Evolutionary conservation across 2,329 filamentous ascomycete genomes (phyloP), one percentile per base, ranked within the genome.

Genomic region (Epichloe elymi): DNA sequence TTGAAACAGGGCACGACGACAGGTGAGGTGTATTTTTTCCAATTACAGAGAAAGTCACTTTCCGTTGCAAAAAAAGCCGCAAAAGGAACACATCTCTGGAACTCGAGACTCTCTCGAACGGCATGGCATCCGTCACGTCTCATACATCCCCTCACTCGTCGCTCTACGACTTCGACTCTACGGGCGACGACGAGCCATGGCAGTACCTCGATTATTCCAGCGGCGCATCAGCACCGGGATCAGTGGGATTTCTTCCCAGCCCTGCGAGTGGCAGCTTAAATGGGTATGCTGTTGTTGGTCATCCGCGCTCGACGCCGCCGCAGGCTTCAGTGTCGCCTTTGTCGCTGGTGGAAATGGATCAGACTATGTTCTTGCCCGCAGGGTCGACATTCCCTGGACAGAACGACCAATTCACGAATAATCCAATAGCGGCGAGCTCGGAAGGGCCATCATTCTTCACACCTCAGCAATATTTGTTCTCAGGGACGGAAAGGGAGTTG

Each of bases 221-320:
- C 46, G 57, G 61, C 51, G 62, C 59, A 30, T 68, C 67, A 15
- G 64, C 59, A 3, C 57, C 69, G 0, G 67, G 63, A 0, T 71
- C 71, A 0, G 63, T 70, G 10, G 70, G 67, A 17, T 73, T 76
- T 53, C 63, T 74, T 17, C 69, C 72, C 26, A 77, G 76, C 54
- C 75, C 76, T 5, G 70, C 70, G 11, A 75, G 70, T 56, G 69
- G 70, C 14, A 78, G 75, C 53, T 61, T 79, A 56, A 70, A 68
- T 38, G 75, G 75, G 20, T 79, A 72, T 62, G 68, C 67, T 12
- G 62, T 78, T 42, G 61, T 78, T 45, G 67, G 70, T 33, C 68
- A 48, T 36, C 26, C 41, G 46, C 46, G 49, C 15, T 61, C 60
- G 26, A 60, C 57, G 37, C 57, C 57, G 35, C 66, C 63, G 15